Conservation (phyloP, 139 green algal species). For the Chlamydomonas eustigma region DNA sequence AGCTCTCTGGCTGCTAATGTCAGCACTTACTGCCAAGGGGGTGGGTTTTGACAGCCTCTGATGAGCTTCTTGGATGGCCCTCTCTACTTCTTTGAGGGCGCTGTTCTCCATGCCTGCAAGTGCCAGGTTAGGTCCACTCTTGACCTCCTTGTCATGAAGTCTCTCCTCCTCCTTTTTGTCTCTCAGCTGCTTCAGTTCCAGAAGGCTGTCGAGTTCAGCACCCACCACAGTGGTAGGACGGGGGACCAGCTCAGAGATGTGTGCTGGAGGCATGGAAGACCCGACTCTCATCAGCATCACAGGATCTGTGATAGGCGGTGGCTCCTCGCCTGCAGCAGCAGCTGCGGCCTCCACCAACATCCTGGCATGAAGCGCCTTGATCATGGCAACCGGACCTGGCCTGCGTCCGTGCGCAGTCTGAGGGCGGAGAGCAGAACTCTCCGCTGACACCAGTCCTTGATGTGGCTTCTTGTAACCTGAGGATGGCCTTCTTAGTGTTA, state of each 20-base stretch:
- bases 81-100: neutral
- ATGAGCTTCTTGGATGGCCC: neutral
- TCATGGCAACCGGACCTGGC: no score
- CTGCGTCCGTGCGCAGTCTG: no score
- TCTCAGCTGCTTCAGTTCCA: conserved; percentile 8
- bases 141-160: neutral
- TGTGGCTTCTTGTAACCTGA: no score
- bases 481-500: no score
- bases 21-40: neutral
- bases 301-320: neutral
- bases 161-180: neutral
- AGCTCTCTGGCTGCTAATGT: no score
- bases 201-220: conserved; percentile 17
- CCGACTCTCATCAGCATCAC: neutral
- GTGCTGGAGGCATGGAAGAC: neutral
- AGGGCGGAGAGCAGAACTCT: no score
- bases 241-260: conserved; percentile 16
- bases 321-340: neutral
- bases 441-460: no score
- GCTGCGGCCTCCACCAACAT: neutral
- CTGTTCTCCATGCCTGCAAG: neutral
- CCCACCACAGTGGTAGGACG: conserved; percentile 24
- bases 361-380: neutral
- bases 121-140: neutral
- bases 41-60: neutral